Percentiles rank a stretch among this genome's conserved stretches.
These are phyloP conservation scores for Hygrophila difformis DNA, from an alignment of 257 asterid genomes.

Conservation along the genomic window DNA sequence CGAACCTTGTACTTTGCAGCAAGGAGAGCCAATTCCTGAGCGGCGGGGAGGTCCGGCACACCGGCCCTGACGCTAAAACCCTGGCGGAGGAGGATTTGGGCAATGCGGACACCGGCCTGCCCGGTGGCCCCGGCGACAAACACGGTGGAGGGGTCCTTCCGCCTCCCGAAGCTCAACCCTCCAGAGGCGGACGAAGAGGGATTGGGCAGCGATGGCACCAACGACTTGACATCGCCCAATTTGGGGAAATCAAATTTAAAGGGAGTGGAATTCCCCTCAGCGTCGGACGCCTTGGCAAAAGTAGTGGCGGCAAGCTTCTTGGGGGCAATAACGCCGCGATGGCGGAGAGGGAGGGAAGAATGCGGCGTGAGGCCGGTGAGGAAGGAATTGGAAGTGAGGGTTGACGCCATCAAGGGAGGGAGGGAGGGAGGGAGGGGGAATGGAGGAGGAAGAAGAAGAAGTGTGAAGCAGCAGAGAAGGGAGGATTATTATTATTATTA, in stretches of 20 bases:
- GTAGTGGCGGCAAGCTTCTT: conserved; percentile 32
- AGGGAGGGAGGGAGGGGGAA: too few species aligned
- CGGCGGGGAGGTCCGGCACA: conserved; percentile 73
- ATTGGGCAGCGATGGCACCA: conserved; percentile 49
- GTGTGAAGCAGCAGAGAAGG: too few species aligned
- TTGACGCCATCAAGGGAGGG: conserved; percentile 98
- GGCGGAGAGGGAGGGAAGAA: background rate
- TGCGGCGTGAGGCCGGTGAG: too few species aligned
- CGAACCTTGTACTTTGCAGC: conserved; percentile 81
- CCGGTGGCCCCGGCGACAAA: conserved; percentile 92
- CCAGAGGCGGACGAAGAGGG: conserved; percentile 21
- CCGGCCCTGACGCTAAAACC: conserved; percentile 96
- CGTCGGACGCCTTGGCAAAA: conserved; percentile 25
- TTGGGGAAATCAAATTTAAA: conserved; percentile 44
- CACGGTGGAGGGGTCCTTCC: conserved; percentile 82
- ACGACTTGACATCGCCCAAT: conserved; percentile 45
- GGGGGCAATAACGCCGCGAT: conserved; percentile 17
- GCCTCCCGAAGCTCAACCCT: conserved; percentile 53
- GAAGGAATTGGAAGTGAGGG: conserved; percentile 70
- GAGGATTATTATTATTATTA: too few species aligned
- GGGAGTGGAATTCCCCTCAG: conserved; percentile 34
- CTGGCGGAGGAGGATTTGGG: conserved; percentile 63
- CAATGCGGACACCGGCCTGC: conserved; percentile 81
- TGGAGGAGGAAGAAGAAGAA: conserved; percentile 11
- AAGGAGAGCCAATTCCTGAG: conserved; percentile 84